phyloP scores from a whole-genome alignment of 306 rosid genomes.

The Citrullus mucosospermus region DNA sequence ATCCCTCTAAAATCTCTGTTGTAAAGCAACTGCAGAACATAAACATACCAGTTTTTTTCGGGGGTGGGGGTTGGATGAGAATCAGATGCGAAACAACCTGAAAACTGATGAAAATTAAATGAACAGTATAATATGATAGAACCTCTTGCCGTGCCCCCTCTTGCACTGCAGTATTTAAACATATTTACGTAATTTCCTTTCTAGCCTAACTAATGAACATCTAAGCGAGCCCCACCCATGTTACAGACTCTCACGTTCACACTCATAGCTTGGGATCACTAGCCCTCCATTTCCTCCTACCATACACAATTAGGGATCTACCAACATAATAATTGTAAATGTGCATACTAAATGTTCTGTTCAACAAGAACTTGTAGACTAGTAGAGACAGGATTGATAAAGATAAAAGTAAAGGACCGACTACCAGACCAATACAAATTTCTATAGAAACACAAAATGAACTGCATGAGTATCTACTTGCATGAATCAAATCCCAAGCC shows the following conservation, averaged over 20 bases:
- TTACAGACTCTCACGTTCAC: background rate
- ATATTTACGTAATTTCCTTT: background rate
- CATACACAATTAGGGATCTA: background rate
- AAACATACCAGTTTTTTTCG: background rate
- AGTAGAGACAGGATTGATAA: background rate
- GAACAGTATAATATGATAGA: background rate
- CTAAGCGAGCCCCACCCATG: background rate
- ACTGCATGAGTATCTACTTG: background rate
- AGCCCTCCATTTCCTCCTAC: background rate
- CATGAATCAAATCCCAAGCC: background rate
- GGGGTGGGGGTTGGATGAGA: background rate
- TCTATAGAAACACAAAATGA: background rate
- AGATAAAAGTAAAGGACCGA: background rate
- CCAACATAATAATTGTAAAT: background rate
- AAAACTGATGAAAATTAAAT: background rate
- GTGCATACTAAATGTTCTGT: background rate
- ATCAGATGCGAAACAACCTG: background rate
- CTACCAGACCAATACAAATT: background rate
- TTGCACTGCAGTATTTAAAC: background rate
- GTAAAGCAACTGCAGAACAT: conserved; percentile 71
- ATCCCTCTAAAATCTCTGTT: conserved; percentile 88
- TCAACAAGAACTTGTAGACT: background rate
- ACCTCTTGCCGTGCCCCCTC: background rate
- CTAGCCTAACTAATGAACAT: background rate
- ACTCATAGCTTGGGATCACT: background rate